Evolutionary conservation across 176 grass and related monocot species (phyloP).

Genomic region (Ensete ventricosum): DNA sequence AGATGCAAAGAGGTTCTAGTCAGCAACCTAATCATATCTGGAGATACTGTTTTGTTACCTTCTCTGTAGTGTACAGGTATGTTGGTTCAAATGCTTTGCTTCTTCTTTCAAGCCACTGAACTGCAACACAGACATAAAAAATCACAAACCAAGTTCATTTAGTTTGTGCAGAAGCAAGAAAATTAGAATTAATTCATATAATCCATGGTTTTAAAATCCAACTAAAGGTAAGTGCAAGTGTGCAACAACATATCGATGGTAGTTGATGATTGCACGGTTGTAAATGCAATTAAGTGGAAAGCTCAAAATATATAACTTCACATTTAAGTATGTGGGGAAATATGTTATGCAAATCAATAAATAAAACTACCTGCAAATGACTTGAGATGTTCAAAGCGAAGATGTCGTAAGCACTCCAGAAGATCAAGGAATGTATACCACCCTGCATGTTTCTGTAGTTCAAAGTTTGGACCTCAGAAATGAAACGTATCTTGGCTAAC

Average conservation of each 20-base stretch:
- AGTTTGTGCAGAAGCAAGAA: slow-evolving; percentile 16
- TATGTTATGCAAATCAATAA: not conserved
- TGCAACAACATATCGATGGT: not conserved
- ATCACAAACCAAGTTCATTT: slow-evolving; percentile 22
- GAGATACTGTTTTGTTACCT: slow-evolving; percentile 35
- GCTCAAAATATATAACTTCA: not conserved
- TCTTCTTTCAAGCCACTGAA: slow-evolving; percentile 88
- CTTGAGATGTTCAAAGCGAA: slow-evolving; percentile 52
- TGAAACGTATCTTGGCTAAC: not conserved
- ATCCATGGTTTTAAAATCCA: not conserved
- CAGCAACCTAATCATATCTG: not conserved
- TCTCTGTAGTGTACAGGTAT: slow-evolving; percentile 87
- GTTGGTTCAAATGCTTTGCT: slow-evolving; percentile 94
- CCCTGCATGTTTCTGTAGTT: slow-evolving; percentile 60
- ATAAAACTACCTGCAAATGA: slow-evolving; percentile 52
- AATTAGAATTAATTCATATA: not conserved
- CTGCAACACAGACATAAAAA: slow-evolving; percentile 41
- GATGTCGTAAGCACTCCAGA: slow-evolving; percentile 47
- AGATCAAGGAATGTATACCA: slow-evolving; percentile 71
- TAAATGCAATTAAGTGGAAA: not conserved
- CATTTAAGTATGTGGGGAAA: slow-evolving; percentile 1
- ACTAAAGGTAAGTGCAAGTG: not conserved
- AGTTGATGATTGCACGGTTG: not conserved
- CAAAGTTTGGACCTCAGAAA: slow-evolving; percentile 30
- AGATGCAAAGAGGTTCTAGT: not conserved